Evolutionary conservation across 2,329 filamentous ascomycete genomes (phyloP).

Genomic region (Talaromyces funiculosus): DNA sequence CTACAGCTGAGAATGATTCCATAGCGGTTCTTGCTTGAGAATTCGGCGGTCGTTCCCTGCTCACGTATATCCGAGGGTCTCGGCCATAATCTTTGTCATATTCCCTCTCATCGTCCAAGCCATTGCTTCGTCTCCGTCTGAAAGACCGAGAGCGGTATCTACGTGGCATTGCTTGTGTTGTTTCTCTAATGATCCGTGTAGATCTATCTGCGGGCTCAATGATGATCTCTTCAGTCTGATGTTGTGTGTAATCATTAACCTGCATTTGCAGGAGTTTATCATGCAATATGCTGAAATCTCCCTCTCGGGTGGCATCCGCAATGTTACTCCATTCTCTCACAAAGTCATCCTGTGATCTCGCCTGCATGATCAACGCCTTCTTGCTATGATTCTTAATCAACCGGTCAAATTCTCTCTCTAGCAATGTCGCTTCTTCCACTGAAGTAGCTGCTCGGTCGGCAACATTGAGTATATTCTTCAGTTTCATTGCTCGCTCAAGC

Average conservation of each 20-base stretch:
- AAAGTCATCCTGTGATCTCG: neutral
- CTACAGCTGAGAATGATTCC: constrained; percentile 8
- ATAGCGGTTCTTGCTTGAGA: constrained; percentile 2
- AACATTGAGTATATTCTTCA: neutral
- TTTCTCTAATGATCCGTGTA: neutral
- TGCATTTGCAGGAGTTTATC: constrained; percentile 1
- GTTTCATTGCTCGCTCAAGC: constrained; percentile 3
- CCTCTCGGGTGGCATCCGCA: neutral
- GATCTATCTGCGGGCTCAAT: neutral
- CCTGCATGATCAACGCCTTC: constrained; percentile 6
- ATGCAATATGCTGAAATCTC: constrained; percentile 6
- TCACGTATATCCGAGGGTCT: neutral
- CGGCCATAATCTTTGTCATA: neutral
- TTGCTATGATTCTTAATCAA: neutral
- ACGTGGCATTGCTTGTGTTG: neutral
- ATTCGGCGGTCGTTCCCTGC: neutral
- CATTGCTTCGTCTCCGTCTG: neutral
- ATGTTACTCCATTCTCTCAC: constrained; percentile 5
- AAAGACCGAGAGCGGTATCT: neutral
- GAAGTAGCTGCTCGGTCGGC: neutral
- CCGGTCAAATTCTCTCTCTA: neutral
- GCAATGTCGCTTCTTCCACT: neutral
- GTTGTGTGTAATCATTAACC: neutral
- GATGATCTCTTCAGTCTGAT: neutral
- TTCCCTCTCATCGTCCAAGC: neutral